phyloP scores from a whole-genome alignment of 345 rosid species.

The Salix brachista region DNA sequence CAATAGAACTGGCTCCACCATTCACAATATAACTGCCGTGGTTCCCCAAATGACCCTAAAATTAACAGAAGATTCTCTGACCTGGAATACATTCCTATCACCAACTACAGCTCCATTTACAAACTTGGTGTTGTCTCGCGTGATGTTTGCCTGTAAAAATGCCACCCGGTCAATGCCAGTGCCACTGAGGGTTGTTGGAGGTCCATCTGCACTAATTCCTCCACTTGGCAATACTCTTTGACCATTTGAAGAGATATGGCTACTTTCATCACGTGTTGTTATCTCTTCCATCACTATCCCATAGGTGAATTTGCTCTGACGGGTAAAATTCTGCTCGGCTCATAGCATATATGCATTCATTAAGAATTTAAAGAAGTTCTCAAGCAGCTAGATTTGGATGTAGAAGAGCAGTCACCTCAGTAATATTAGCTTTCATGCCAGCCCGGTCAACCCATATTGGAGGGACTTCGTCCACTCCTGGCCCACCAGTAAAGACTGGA shows the following conservation, averaged over 20 bases:
- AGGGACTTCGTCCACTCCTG: constrained; percentile 96
- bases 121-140: constrained; percentile 93
- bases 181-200: constrained; percentile 98
- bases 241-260: constrained; percentile 79
- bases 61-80: constrained; percentile 29
- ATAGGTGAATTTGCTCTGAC: constrained; percentile 95
- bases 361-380: neutral
- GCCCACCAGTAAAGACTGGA: constrained; percentile 98
- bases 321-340: constrained; percentile 75
- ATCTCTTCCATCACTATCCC: constrained; percentile 99
- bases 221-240: constrained; percentile 95
- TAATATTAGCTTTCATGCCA: constrained; percentile 87
- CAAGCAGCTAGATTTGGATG: neutral
- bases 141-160: constrained; percentile 87
- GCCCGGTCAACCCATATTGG: constrained; percentile 99
- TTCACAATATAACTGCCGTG: neutral
- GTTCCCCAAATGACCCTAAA: neutral
- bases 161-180: constrained; percentile 91
- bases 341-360: constrained; percentile 11
- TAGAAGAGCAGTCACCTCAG: constrained; percentile 57
- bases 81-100: constrained; percentile 94
- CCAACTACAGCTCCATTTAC: constrained; percentile 98
- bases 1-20: neutral
- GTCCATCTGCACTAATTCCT: constrained; percentile 98
- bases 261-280: constrained; percentile 95